Evolutionary conservation across 1,284 basidiomycete species (phyloP).

Genomic region (Apiotrichum porosum): DNA sequence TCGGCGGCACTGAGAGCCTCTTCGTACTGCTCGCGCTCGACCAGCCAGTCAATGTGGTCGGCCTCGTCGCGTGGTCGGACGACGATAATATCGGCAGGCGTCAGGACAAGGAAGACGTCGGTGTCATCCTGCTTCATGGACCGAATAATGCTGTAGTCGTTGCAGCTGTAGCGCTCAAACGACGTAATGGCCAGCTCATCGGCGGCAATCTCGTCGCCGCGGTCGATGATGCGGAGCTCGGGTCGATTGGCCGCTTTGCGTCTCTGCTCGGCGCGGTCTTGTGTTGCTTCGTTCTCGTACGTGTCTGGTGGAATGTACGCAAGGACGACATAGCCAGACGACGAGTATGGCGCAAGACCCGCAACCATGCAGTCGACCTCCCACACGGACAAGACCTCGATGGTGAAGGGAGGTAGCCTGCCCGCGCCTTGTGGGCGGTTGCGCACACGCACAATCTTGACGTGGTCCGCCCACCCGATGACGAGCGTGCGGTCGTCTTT

Average conservation of each 20-base stretch:
- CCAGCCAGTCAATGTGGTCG: slow-evolving; percentile 90
- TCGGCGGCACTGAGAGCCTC: slow-evolving; percentile 86
- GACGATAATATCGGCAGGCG: slow-evolving; percentile 78
- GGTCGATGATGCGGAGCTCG: slow-evolving; percentile 86
- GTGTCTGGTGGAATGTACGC: slow-evolving; percentile 59
- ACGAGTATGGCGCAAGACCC: slow-evolving; percentile 71
- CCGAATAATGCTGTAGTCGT: slow-evolving; percentile 73
- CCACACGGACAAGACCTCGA: slow-evolving; percentile 87
- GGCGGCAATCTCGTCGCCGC: slow-evolving; percentile 82
- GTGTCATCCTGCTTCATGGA: slow-evolving; percentile 37
- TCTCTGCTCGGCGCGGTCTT: slow-evolving; percentile 65
- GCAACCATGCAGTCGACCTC: slow-evolving; percentile 94
- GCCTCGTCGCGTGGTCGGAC: slow-evolving; percentile 78
- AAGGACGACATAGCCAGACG: slow-evolving; percentile 70
- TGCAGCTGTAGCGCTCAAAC: slow-evolving; percentile 82
- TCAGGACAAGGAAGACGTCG: slow-evolving; percentile 67
- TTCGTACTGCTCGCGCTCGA: slow-evolving; percentile 78
- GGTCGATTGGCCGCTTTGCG: slow-evolving; percentile 80
- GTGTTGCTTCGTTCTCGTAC: slow-evolving; percentile 60
- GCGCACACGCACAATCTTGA: slow-evolving; percentile 80
- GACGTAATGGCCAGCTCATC: slow-evolving; percentile 77
- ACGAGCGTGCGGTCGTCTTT: slow-evolving; percentile 84
- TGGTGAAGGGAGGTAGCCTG: slow-evolving; percentile 42
- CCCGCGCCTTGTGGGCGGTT: slow-evolving; percentile 51
- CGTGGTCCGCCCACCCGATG: slow-evolving; percentile 89